Evolutionary conservation across 2,329 filamentous ascomycete species (phyloP).

Genomic region (Alternaria angustiovoidea): DNA sequence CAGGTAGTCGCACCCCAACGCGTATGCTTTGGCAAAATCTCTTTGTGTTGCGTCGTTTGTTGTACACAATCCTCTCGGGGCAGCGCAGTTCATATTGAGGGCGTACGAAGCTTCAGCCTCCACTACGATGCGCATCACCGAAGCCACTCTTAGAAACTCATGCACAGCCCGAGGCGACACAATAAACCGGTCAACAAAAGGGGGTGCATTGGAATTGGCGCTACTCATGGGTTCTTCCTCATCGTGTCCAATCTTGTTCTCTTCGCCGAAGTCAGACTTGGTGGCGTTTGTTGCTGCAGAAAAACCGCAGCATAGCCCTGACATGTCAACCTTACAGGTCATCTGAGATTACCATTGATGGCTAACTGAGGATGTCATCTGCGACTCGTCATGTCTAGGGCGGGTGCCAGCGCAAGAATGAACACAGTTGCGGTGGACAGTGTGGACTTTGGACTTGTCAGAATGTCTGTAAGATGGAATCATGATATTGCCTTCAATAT

Average conservation of each 20-base stretch:
- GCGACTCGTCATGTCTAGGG: not conserved
- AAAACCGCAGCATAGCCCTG: slow-evolving; percentile 8
- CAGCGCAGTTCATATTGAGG: slow-evolving; percentile 22
- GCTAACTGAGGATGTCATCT: not conserved
- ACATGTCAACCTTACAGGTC: not conserved
- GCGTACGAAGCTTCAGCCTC: slow-evolving; percentile 28
- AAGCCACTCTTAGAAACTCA: slow-evolving; percentile 1
- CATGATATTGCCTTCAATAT: not conserved
- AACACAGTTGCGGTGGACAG: not conserved
- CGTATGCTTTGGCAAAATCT: not conserved
- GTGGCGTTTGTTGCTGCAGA: slow-evolving; percentile 14
- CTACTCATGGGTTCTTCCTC: not conserved
- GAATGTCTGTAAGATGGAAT: not conserved
- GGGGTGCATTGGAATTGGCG: slow-evolving; percentile 1
- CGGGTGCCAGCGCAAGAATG: not conserved
- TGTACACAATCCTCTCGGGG: slow-evolving; percentile 10
- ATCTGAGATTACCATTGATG: slow-evolving; percentile 3
- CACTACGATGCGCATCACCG: slow-evolving; percentile 7
- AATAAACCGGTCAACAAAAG: slow-evolving; percentile 27
- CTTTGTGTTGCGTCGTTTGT: slow-evolving; percentile 6
- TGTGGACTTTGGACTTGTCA: not conserved
- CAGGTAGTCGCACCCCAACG: not conserved
- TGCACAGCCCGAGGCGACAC: slow-evolving; percentile 16
- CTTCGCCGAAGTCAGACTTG: slow-evolving; percentile 14
- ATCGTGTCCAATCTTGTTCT: slow-evolving; percentile 6